Evolutionary conservation across 768 basidiomycete species (phyloP), one percentile per base, ranked within the genome.

Genomic region (Leccinum obscurum): DNA sequence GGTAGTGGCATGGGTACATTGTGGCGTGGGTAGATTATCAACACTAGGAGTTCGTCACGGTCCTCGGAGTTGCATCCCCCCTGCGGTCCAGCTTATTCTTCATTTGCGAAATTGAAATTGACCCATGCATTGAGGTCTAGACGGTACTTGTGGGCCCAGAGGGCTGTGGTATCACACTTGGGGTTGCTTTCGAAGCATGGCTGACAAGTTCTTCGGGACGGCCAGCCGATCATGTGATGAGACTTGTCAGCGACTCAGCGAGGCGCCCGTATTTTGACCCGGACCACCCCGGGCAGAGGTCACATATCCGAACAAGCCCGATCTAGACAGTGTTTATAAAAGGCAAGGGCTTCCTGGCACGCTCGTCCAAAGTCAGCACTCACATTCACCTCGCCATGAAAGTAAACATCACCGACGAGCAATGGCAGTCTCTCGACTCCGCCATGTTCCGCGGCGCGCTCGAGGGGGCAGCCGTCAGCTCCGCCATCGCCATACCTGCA

Each of bases 371-470:
- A n/a, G 44, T n/a, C 8, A 20, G 4, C 44, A 13, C 39, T 22
- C 4, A 26, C 26, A 26, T 26, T n/a, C n/a, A 44, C 8, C 22
- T 22, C 28, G 28, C 22, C 52, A 72, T 75, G 72, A 73, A 70
- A 69, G 76, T 72, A 58, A 54, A 63, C 57, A 57, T 74, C 24
- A 66, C 64, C 3, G 52, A 70, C 50, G 77, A 88, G 74, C 84
- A 90, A 72, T 71, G 83, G 58, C 67, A 77, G 52, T 85, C 75
- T 3, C 86, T 89, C 65, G 76, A 80, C 41, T 74, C 76, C 3
- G 86, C 83, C 35, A 78, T 87, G 15, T 68, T 81, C 34, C 85
- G 85, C 4, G 92, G 89, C 56, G 85, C 83, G 0, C 54, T 83
- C 6, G 86, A 91, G 78, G 84, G 92, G 58, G 49, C 57, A 0